A percentile compares a stretch with the other conserved stretches of the same genome.
phyloP scores from a whole-genome alignment of 306 rosid genomes.

The Canavalia ensiformis region DNA sequence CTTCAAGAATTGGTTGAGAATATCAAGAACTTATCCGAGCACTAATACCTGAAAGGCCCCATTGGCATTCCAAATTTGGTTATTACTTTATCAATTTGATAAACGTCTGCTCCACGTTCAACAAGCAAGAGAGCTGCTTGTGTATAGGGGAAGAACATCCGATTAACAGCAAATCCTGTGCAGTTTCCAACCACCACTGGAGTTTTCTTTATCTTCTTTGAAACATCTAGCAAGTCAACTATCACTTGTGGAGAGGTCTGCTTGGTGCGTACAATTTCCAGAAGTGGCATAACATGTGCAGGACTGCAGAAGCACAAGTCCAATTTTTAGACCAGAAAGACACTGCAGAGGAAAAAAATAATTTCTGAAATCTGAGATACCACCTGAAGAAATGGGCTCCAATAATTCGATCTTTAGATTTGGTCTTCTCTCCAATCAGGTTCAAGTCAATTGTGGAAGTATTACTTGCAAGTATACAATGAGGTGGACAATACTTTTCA shows the following conservation, averaged over 20 bases:
- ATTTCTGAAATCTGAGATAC: slow-evolving; percentile 13
- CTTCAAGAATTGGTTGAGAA: slow-evolving; percentile 18
- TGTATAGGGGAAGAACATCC: slow-evolving; percentile 93
- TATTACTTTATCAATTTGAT: slow-evolving; percentile 79
- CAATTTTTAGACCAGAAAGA: slow-evolving; percentile 36
- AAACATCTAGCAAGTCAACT: slow-evolving; percentile 86
- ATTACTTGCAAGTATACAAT: slow-evolving; percentile 94
- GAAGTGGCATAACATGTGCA: slow-evolving; percentile 95
- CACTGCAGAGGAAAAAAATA: neutral
- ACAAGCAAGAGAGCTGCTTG: slow-evolving; percentile 85
- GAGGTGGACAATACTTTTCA: slow-evolving; percentile 86
- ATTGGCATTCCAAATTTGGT: slow-evolving; percentile 88
- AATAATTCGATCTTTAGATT: slow-evolving; percentile 79
- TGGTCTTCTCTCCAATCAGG: slow-evolving; percentile 86
- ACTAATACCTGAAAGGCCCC: slow-evolving; percentile 94
- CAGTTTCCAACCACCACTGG: slow-evolving; percentile 98
- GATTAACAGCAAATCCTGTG: slow-evolving; percentile 97
- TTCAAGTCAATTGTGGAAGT: slow-evolving; percentile 97
- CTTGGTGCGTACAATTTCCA: slow-evolving; percentile 91
- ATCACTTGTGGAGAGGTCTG: slow-evolving; percentile 85
- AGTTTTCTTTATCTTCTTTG: slow-evolving; percentile 86
- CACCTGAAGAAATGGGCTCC: slow-evolving; percentile 99
- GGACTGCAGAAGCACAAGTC: slow-evolving; percentile 74
- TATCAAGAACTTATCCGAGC: slow-evolving; percentile 22
- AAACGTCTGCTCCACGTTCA: slow-evolving; percentile 85